Conservation (phyloP, 2,329 filamentous ascomycete genomes). For the Epichloe glyceriae region DNA sequence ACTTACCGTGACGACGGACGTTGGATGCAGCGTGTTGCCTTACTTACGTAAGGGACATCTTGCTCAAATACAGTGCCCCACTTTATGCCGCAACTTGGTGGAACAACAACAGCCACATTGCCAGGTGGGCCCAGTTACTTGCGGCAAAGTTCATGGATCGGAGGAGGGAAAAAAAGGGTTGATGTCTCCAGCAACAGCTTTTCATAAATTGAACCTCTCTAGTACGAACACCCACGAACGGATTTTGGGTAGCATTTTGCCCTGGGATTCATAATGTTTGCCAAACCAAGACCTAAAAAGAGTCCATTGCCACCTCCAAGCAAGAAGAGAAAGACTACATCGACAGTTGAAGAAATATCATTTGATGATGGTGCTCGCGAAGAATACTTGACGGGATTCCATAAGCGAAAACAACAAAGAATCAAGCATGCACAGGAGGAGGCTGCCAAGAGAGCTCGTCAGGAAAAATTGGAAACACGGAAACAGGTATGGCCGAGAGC, state of each 20-base stretch:
- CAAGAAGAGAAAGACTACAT: constrained; percentile 53
- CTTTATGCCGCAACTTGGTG: background rate
- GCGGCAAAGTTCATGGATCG: background rate
- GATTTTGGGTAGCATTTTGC: background rate
- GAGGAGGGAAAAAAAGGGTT: background rate
- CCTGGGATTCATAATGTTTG: constrained; percentile 30
- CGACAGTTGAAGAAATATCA: constrained; percentile 61
- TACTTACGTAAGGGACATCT: background rate
- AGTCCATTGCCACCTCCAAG: constrained; percentile 40
- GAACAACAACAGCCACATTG: no score
- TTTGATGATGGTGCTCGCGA: constrained; percentile 71
- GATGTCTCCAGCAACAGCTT: background rate
- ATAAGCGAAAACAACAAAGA: constrained; percentile 83
- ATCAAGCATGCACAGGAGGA: constrained; percentile 75
- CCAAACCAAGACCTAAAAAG: constrained; percentile 46
- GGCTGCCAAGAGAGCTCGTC: constrained; percentile 60
- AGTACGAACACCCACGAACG: background rate
- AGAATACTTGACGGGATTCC: constrained; percentile 90
- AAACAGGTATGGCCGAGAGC: constrained; percentile 49
- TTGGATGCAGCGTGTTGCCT: background rate
- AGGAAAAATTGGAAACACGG: constrained; percentile 62
- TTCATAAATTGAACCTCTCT: background rate
- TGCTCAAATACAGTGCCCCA: background rate
- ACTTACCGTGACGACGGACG: background rate
- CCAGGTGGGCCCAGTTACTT: background rate